Evolutionary conservation across 1,284 basidiomycete species (phyloP).

Genomic region (Heterobasidion annosum): DNA sequence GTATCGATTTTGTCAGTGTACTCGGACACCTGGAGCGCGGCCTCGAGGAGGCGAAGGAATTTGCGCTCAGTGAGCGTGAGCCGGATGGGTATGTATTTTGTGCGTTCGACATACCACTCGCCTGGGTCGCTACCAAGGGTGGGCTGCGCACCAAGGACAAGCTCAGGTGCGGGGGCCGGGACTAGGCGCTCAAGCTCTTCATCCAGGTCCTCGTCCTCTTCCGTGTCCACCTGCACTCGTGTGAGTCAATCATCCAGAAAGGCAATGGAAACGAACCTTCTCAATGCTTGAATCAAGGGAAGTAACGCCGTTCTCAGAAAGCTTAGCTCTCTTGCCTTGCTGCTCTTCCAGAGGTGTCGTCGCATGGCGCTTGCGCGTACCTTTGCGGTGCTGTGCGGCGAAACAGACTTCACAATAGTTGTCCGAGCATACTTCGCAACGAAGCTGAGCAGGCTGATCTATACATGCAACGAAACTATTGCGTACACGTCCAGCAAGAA

Average conservation of each 20-base stretch:
- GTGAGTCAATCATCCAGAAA: slow-evolving; percentile 1
- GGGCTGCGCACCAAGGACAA: slow-evolving; percentile 38
- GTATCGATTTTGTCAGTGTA: slow-evolving; percentile 83
- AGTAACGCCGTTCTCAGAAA: slow-evolving; percentile 13
- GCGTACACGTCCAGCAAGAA: background rate
- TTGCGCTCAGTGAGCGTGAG: slow-evolving; percentile 67
- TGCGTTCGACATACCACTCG: slow-evolving; percentile 74
- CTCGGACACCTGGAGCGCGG: slow-evolving; percentile 71
- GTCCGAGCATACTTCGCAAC: slow-evolving; percentile 63
- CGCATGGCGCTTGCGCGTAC: slow-evolving; percentile 56
- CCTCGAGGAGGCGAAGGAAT: slow-evolving; percentile 70
- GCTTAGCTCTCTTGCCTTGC: slow-evolving; percentile 16
- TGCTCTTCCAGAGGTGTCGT: slow-evolving; percentile 35
- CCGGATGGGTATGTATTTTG: slow-evolving; percentile 71
- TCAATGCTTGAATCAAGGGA: slow-evolving; percentile 13
- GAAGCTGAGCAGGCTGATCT: slow-evolving; percentile 75
- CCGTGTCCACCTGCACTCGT: slow-evolving; percentile 29
- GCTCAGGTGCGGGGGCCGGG: slow-evolving; percentile 20
- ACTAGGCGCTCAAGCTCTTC: slow-evolving; percentile 23
- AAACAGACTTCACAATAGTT: slow-evolving; percentile 78
- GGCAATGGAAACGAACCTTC: slow-evolving; percentile 14
- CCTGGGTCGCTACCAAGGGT: slow-evolving; percentile 50
- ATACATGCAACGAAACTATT: slow-evolving; percentile 1
- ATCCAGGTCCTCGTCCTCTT: slow-evolving; percentile 39
- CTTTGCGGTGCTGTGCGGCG: slow-evolving; percentile 72